Percentiles rank a stretch among this genome's conserved stretches.
These are phyloP conservation scores for Phanerodontia chrysosporium DNA, from an alignment of 768 basidiomycete species.

Conservation along the genomic window DNA sequence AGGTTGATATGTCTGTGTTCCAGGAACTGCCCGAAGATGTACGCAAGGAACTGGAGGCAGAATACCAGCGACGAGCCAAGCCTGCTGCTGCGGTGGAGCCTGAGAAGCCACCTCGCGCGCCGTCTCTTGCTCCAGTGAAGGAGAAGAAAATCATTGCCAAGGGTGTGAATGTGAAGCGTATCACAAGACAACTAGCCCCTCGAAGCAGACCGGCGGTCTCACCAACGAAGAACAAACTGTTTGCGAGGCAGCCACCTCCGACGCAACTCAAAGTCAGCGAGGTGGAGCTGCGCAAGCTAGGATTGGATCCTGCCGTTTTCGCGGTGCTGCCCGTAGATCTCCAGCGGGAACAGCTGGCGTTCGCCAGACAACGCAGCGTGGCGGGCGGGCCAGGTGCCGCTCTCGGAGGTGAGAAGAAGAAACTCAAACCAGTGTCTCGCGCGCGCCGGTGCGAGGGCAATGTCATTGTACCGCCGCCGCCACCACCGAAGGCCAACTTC, in stretches of 20 bases:
- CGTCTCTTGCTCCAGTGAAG: background rate
- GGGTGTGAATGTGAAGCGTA: constrained; percentile 47
- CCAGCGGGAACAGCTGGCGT: constrained; percentile 72
- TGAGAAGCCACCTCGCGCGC: constrained; percentile 4
- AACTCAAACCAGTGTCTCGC: constrained; percentile 44
- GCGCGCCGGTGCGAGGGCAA: constrained; percentile 30
- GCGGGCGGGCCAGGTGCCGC: constrained; percentile 17
- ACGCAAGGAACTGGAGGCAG: constrained; percentile 61
- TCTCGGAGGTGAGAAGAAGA: constrained; percentile 32
- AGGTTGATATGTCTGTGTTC: constrained; percentile 68
- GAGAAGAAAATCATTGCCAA: constrained; percentile 24
- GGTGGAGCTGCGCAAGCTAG: constrained; percentile 55
- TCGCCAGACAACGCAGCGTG: constrained; percentile 45
- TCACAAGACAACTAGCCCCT: constrained; percentile 62
- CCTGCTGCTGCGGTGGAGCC: constrained; percentile 35
- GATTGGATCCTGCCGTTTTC: constrained; percentile 75
- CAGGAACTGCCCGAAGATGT: constrained; percentile 68
- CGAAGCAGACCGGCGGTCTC: constrained; percentile 38
- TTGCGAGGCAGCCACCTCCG: constrained; percentile 32
- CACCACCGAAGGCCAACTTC: constrained; percentile 53
- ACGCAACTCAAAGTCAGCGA: constrained; percentile 44
- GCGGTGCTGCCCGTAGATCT: constrained; percentile 55
- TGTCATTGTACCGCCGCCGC: constrained; percentile 36
- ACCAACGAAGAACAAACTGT: constrained; percentile 33
- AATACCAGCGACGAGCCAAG: constrained; percentile 58